phyloP scores from a whole-genome alignment of 148 eudicot species.

The Suaeda aralocaspica region DNA sequence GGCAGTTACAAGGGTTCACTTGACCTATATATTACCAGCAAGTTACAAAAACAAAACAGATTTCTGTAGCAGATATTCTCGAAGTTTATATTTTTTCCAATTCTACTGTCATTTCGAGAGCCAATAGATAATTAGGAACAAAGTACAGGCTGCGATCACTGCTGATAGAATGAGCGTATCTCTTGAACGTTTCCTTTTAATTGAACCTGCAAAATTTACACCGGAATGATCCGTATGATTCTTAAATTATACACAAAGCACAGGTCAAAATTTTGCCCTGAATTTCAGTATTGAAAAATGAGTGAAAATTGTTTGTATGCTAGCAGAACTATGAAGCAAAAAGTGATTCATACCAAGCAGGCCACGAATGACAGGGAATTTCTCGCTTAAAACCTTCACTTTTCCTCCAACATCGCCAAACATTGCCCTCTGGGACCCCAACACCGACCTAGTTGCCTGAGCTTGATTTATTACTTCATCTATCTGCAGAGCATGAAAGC shows the following conservation, averaged over 20 bases:
- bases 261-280: too few species aligned
- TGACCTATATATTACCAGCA: conserved; percentile 9
- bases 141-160: conserved; percentile 77
- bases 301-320: not conserved
- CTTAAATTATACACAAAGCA: too few species aligned
- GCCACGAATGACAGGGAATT: conserved; percentile 88
- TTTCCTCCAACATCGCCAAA: conserved; percentile 91
- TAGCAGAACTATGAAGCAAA: not conserved
- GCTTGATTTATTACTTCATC: conserved; percentile 94
- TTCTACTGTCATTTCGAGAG: conserved; percentile 55
- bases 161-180: conserved; percentile 78
- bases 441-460: conserved; percentile 75
- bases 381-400: conserved; percentile 81
- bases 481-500: conserved; percentile 43
- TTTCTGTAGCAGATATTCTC: conserved; percentile 6
- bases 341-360: conserved; percentile 55
- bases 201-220: conserved; percentile 51
- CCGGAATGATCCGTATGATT: not conserved
- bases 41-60: conserved; percentile 27
- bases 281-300: not conserved
- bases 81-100: conserved; percentile 1
- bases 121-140: conserved; percentile 86
- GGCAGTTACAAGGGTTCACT: conserved; percentile 4
- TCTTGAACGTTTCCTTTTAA: conserved; percentile 67
- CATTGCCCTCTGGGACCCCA: conserved; percentile 84